phyloP scores from a whole-genome alignment of 106 monocot species.

The Dendrobium huoshanense region DNA sequence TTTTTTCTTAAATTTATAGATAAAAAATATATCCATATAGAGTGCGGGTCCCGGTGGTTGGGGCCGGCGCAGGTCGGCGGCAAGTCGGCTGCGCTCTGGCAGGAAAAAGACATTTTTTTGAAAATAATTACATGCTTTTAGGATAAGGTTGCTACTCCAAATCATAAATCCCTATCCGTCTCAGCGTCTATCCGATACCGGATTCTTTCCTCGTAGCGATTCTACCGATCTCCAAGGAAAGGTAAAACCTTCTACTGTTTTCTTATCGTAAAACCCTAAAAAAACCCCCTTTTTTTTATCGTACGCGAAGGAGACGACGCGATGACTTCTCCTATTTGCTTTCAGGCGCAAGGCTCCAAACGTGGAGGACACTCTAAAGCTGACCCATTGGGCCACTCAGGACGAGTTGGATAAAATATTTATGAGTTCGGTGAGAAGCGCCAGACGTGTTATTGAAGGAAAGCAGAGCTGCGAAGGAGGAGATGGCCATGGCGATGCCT shows the following conservation, averaged over 20 bases:
- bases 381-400: background rate
- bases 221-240: background rate
- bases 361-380: background rate
- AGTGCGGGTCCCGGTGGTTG: too few relatives aligned
- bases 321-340: background rate
- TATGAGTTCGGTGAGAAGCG: background rate
- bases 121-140: too few relatives aligned
- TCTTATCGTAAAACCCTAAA: background rate
- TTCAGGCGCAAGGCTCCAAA: background rate
- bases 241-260: background rate
- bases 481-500: conserved; percentile 60
- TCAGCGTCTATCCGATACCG: background rate
- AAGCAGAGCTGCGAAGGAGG: background rate
- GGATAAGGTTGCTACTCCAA: too few relatives aligned
- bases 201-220: background rate
- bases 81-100: too few relatives aligned
- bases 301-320: too few relatives aligned
- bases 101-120: too few relatives aligned
- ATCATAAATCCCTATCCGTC: background rate
- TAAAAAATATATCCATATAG: too few relatives aligned
- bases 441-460: background rate
- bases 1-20: too few relatives aligned
- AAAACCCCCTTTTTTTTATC: too few relatives aligned
- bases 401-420: background rate
- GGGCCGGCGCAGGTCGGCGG: too few relatives aligned